Percentiles rank a stretch among this genome's conserved stretches.
These are phyloP conservation scores for Bromus sterilis DNA, from an alignment of 176 grass and related monocot genomes.

Conservation along the genomic window DNA sequence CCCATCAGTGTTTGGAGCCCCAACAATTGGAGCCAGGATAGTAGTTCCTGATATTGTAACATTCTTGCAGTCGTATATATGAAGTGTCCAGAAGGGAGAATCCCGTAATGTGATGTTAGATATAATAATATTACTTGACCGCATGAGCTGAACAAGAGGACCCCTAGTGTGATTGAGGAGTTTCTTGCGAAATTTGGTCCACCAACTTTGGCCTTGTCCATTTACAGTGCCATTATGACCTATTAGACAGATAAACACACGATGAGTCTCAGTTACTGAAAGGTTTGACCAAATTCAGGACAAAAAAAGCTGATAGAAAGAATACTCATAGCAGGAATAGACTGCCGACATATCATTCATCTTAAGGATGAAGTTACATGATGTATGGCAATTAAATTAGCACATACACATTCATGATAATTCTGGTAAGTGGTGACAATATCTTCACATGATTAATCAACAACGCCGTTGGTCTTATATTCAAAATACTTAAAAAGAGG, in stretches of 20 bases:
- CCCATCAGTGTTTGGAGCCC: constrained; percentile 94
- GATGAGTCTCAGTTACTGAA: background rate
- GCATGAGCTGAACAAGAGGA: constrained; percentile 85
- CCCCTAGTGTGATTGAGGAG: constrained; percentile 71
- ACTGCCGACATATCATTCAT: background rate
- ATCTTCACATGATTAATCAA: background rate
- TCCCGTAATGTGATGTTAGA: constrained; percentile 73
- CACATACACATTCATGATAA: background rate
- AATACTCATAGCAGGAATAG: background rate
- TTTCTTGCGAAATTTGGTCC: constrained; percentile 62
- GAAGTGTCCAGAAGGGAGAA: constrained; percentile 96
- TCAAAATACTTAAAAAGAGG: background rate
- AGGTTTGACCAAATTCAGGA: background rate
- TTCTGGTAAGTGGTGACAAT: background rate
- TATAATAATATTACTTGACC: constrained; percentile 64
- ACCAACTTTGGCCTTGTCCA: constrained; percentile 81
- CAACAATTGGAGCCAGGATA: constrained; percentile 59
- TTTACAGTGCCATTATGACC: constrained; percentile 93
- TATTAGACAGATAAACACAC: constrained; percentile 17
- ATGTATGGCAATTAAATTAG: background rate
- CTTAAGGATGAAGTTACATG: background rate
- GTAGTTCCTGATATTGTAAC: constrained; percentile 70
- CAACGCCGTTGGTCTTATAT: background rate
- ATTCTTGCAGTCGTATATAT: constrained; percentile 82
- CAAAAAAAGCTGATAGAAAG: background rate